Base-by-base conservation (phyloP, 345 rosid species). In the Pelargonium nanum region DNA sequence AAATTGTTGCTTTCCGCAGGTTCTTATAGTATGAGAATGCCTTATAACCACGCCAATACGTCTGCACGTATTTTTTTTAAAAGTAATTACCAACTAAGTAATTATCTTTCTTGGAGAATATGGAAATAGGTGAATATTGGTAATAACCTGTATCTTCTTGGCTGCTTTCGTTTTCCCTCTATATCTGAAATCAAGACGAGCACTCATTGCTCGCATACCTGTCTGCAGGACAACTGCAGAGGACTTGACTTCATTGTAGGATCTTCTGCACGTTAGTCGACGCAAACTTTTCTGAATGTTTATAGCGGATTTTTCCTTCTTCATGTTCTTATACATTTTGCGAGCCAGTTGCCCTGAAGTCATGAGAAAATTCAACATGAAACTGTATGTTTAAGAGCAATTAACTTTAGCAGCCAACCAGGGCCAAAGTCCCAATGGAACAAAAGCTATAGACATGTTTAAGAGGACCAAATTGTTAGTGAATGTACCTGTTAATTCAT, bases 261-360 rank as follows among this genome's bases (percentile, higher is more conserved):
- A 62, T 62, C 63, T 85, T 68, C 69, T 82, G 5, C 84, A 80
- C 4, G 62, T 52, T 69, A 81, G 79, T 78, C 93, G 74, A 20
- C 88, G 96, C 59, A 72, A 78, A 71, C 74, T 70, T 73, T 77
- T 92, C 77, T 89, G 95, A 53, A 92, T 83, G 77, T 81, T 78
- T 50, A 80, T 66, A 30, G 91, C 90, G 65, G 95, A 87, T 59
- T 58, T 78, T 19, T 81, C 79, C 63, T 55, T 83, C 77, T 56
- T 82, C 80, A 72, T 77, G 45, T 62, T 24, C 68, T 23, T 73
- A 51, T 62, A 73, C 62, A 70, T 53, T 32, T 72, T 71, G 61
- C 80, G 64, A 26, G 78, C 86, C 64, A 82, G 56, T 58, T 74
- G 80, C 58, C 86, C 96, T 87, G 13, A 40, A 40, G 48, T 40